Conservation (phyloP, 345 rosid genomes). For the Sisymbrium irio region DNA sequence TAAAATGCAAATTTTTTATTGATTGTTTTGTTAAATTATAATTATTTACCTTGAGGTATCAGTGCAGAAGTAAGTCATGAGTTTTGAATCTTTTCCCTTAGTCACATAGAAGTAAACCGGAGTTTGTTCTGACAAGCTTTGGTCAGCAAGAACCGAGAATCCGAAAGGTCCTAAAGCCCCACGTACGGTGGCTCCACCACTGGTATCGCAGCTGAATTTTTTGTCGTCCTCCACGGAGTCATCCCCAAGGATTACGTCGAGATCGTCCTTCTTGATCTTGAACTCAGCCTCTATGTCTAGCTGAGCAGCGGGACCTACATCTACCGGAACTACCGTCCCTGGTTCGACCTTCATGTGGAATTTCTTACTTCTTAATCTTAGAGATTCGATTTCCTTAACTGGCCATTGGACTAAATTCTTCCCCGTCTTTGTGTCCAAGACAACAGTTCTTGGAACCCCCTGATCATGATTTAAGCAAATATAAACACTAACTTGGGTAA, state of each 20-base stretch:
- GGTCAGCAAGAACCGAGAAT: constrained; percentile 61
- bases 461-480: constrained; percentile 20
- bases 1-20: not conserved
- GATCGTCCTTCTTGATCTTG: constrained; percentile 34
- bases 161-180: constrained; percentile 82
- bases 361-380: constrained; percentile 53
- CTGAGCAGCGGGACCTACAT: constrained; percentile 69
- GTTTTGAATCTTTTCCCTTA: constrained; percentile 36
- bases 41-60: constrained; percentile 66
- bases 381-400: constrained; percentile 63
- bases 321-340: constrained; percentile 60
- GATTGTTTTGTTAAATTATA: not conserved
- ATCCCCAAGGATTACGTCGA: constrained; percentile 29
- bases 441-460: constrained; percentile 76
- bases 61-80: constrained; percentile 57
- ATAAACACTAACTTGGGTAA: not conserved
- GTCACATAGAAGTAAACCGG: constrained; percentile 65
- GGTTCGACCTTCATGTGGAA: constrained; percentile 51
- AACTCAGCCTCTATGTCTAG: constrained; percentile 65
- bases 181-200: constrained; percentile 51
- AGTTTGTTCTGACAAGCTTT: constrained; percentile 67
- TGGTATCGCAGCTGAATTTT: constrained; percentile 35
- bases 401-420: constrained; percentile 81
- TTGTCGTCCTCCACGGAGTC: constrained; percentile 33
- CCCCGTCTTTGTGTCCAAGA: constrained; percentile 57